Evolutionary conservation across 345 rosid genomes (phyloP), one percentile per base, ranked within the genome.

Genomic region (Rhodamnia rubescens): DNA sequence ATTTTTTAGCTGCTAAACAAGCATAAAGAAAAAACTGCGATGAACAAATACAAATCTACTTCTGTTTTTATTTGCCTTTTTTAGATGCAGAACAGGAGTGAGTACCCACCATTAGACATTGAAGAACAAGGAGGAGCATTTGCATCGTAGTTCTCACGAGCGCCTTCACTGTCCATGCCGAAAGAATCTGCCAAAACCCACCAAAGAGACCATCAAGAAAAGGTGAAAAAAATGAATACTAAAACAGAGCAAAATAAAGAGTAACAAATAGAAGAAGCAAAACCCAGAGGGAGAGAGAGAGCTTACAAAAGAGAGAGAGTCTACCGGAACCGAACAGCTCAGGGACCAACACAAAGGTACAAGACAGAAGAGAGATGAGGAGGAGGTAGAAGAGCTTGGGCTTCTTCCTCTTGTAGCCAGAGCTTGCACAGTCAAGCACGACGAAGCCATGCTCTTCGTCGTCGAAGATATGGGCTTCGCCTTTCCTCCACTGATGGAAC

Each of bases 321-420:
- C 92, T 78, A 27, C 88, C 88, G 54, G 95, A 89, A 87, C 89
- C 86, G 51, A 94, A 89, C 84, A 91, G 85, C 83, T 89, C 88
- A 90, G 94, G 94, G 51, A 90, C 89, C 85, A 94, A 56, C 49
- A 96, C 81, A 85, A 96, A 88, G 89, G 86, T 86, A 87, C 92
- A 95, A 85, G 93, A 95, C 75, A 96, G 89, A 53, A 96, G 83
- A 24, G 93, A 91, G 54, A 96, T 93, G n/a, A 95, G 74, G 84
- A 96, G 87, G 42, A 94, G 87, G 81, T 89, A 88, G 2, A 92
- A 85, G 89, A 95, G 93, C 88, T 92, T 94, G 50, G 92, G 95
- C 88, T 91, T 94, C 86, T 88, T 88, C 84, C 89, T 91, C 89
- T 87, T 94, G 88, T 83, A 91, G 85, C 55, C 84, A 57, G 85